Evolutionary conservation across 164 flowering plant species (phyloP).

Genomic region (Cinnamomum micranthum): DNA sequence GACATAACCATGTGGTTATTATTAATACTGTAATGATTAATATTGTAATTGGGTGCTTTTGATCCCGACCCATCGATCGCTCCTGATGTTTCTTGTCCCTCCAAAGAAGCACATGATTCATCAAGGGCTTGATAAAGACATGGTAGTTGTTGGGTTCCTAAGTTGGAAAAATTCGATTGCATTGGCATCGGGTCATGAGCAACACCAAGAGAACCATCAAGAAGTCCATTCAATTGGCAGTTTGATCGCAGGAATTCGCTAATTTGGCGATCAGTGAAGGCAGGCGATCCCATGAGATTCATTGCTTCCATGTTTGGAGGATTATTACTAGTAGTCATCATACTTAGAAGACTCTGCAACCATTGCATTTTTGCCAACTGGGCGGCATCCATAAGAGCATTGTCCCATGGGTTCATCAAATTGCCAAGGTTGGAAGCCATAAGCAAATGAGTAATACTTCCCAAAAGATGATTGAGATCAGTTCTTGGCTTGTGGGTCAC

Average conservation of each 20-base stretch:
- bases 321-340: constrained; percentile 23
- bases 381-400: constrained; percentile 36
- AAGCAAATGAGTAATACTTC: constrained; percentile 39
- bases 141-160: not conserved
- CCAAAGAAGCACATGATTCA: not conserved
- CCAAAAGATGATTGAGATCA: constrained; percentile 37
- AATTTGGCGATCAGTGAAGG: constrained; percentile 2
- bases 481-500: constrained; percentile 52
- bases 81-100: constrained; percentile 2
- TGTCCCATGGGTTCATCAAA: constrained; percentile 35
- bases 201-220: not conserved
- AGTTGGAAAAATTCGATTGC: not conserved
- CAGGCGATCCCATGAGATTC: constrained; percentile 16
- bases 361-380: constrained; percentile 47
- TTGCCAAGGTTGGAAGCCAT: constrained; percentile 21
- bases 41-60: not conserved
- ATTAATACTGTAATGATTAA: not conserved
- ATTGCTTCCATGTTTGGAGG: constrained; percentile 15
- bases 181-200: not conserved
- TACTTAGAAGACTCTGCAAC: constrained; percentile 36
- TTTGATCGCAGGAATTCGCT: not conserved
- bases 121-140: not conserved
- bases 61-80: not conserved
- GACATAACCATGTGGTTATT: not conserved
- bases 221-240: constrained; percentile 5